Percentiles rank a stretch among this genome's conserved stretches.
These are phyloP conservation scores for Arthrobotrys sphaeroides DNA, from an alignment of 2,329 filamentous ascomycete genomes.

Conservation along the genomic window DNA sequence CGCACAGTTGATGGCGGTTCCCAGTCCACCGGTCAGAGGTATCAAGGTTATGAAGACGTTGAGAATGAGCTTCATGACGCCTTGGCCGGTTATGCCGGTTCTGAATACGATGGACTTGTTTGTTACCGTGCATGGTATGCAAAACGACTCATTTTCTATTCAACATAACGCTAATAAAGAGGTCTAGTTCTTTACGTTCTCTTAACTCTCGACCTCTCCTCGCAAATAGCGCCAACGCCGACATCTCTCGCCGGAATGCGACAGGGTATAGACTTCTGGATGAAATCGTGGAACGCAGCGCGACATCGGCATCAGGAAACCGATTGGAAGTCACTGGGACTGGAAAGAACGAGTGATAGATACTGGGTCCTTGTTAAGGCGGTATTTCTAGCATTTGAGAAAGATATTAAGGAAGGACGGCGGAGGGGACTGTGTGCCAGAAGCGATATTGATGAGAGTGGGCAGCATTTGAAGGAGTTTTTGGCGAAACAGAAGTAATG, in stretches of 20 bases:
- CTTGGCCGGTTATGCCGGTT: conserved; percentile 22
- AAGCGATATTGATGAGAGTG: conserved; percentile 47
- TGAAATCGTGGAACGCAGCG: conserved; percentile 41
- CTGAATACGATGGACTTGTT: conserved; percentile 40
- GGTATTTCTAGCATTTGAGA: conserved; percentile 48
- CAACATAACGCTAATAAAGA: not conserved
- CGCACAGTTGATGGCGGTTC: conserved; percentile 33
- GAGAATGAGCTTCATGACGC: conserved; percentile 25
- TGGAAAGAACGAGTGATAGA: conserved; percentile 45
- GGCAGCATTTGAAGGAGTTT: conserved; percentile 52
- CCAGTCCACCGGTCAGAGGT: conserved; percentile 23
- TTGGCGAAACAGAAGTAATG: conserved; percentile 50
- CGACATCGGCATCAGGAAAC: conserved; percentile 18
- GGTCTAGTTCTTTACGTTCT: conserved; percentile 39
- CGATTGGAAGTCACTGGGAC: conserved; percentile 40
- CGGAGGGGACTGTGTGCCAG: conserved; percentile 9
- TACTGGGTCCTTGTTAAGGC: conserved; percentile 50
- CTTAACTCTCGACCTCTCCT: conserved; percentile 29
- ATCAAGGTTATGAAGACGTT: conserved; percentile 36
- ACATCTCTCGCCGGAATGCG: conserved; percentile 26
- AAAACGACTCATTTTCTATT: too few species aligned
- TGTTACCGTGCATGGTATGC: conserved; percentile 41
- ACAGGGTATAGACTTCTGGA: conserved; percentile 47
- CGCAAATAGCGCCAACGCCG: conserved; percentile 32
- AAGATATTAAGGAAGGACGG: conserved; percentile 44